Evolutionary conservation across 352 stramenopile genomes (phyloP).

Genomic region (Phytopythium sindhum): DNA sequence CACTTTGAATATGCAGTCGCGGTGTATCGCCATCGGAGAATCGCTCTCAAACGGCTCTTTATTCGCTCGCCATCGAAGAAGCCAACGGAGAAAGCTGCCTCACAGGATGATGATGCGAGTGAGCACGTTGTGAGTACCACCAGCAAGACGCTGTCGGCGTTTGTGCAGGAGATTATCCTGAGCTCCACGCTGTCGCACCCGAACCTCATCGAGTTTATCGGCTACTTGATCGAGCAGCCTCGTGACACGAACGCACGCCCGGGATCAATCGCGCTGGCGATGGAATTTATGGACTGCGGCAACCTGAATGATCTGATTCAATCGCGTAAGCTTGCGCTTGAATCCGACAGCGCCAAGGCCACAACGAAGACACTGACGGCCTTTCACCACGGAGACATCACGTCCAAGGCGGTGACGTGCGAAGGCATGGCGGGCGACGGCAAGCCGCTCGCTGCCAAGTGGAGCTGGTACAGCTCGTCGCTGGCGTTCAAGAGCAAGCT

Average conservation of each 20-base stretch:
- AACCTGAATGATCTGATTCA: slow-evolving; percentile 40
- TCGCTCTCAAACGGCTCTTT: slow-evolving; percentile 2
- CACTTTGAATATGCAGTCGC: slow-evolving; percentile 26
- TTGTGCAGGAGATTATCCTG: slow-evolving; percentile 25
- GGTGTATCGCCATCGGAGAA: slow-evolving; percentile 8
- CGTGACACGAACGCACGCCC: neutral
- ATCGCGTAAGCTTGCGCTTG: slow-evolving; percentile 18
- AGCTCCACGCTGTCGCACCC: slow-evolving; percentile 25
- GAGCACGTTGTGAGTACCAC: neutral
- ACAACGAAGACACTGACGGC: neutral
- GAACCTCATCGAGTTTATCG: slow-evolving; percentile 25
- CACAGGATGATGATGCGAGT: neutral
- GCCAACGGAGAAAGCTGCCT: neutral
- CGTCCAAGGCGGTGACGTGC: slow-evolving; percentile 15
- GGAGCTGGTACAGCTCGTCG: slow-evolving; percentile 27
- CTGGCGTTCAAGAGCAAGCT: slow-evolving; percentile 32
- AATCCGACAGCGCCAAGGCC: neutral
- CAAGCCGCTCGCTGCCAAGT: slow-evolving; percentile 9
- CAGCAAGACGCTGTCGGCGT: slow-evolving; percentile 13
- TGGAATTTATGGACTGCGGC: slow-evolving; percentile 34
- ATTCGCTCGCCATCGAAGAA: neutral
- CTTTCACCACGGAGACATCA: neutral
- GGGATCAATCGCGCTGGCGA: slow-evolving; percentile 27
- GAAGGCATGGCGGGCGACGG: slow-evolving; percentile 10
- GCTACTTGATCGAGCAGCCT: slow-evolving; percentile 16